Percentiles rank a stretch among this genome's conserved stretches.
phyloP scores from a whole-genome alignment of 2,329 filamentous ascomycete genomes.

The Ophiostoma sp. region DNA sequence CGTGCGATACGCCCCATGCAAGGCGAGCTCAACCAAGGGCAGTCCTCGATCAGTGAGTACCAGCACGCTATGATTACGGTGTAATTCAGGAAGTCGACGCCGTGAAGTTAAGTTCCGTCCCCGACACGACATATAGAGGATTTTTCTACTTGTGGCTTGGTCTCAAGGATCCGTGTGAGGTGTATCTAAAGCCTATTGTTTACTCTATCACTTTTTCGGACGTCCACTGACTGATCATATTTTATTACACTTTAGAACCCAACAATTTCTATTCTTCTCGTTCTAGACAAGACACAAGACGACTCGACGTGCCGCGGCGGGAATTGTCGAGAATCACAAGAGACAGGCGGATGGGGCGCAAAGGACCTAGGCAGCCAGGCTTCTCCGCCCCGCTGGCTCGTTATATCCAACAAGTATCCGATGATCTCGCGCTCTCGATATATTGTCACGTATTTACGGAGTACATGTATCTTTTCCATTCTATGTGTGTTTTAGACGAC shows the following conservation, averaged over 20 bases:
- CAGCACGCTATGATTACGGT: neutral
- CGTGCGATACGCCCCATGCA: slow-evolving; percentile 12
- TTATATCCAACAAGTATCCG: neutral
- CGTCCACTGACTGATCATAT: neutral
- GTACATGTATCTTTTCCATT: neutral
- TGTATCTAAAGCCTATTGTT: neutral
- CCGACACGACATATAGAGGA: neutral
- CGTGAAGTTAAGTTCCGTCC: neutral
- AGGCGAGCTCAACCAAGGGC: neutral
- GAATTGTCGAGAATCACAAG: neutral
- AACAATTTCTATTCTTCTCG: neutral
- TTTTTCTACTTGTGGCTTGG: neutral
- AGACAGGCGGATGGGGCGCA: neutral
- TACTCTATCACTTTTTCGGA: neutral
- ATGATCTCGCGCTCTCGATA: neutral
- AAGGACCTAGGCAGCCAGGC: neutral
- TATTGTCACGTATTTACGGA: neutral
- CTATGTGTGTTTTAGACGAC: neutral
- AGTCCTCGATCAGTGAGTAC: neutral
- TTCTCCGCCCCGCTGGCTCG: neutral
- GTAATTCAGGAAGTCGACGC: neutral
- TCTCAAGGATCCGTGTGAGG: neutral
- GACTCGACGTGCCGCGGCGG: slow-evolving; percentile 6
- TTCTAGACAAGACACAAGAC: neutral
- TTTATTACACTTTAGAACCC: neutral